phyloP scores from a whole-genome alignment of 495 filamentous ascomycete genomes.

The Neurospora pannonica region DNA sequence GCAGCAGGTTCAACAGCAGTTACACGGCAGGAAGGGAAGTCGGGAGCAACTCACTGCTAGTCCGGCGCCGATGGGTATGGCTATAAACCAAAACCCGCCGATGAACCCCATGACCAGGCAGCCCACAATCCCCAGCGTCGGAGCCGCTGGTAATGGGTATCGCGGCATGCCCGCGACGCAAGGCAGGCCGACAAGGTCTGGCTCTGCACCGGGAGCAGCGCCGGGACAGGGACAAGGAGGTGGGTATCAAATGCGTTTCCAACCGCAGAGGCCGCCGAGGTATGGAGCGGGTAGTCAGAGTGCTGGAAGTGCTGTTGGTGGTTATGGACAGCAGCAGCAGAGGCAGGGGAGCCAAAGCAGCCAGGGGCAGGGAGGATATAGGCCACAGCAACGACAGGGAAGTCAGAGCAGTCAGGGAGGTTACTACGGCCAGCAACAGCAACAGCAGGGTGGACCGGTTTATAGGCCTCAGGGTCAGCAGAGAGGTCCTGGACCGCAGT shows the following conservation, averaged over 20 bases:
- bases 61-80: not conserved
- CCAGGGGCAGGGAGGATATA: no score
- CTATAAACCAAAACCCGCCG: no score
- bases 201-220: rapidly evolving
- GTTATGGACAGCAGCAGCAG: not conserved
- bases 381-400: not conserved
- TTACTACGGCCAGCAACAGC: not conserved
- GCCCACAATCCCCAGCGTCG: not conserved
- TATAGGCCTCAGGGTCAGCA: not conserved
- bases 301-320: not conserved
- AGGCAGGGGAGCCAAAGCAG: not conserved
- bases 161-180: not conserved
- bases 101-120: not conserved
- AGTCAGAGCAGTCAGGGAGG: not conserved
- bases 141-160: not conserved
- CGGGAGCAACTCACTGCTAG: not conserved
- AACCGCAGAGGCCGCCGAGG: not conserved
- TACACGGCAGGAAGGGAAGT: not conserved
- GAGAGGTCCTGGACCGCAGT: not conserved
- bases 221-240: not conserved
- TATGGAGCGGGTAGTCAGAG: not conserved
- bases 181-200: no score
- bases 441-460: not conserved
- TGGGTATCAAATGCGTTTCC: not conserved
- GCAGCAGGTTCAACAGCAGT: not conserved